These are phyloP conservation scores for Byssochlamys sp. DNA, from an alignment of 2,329 filamentous ascomycete genomes.

Conservation along the genomic window DNA sequence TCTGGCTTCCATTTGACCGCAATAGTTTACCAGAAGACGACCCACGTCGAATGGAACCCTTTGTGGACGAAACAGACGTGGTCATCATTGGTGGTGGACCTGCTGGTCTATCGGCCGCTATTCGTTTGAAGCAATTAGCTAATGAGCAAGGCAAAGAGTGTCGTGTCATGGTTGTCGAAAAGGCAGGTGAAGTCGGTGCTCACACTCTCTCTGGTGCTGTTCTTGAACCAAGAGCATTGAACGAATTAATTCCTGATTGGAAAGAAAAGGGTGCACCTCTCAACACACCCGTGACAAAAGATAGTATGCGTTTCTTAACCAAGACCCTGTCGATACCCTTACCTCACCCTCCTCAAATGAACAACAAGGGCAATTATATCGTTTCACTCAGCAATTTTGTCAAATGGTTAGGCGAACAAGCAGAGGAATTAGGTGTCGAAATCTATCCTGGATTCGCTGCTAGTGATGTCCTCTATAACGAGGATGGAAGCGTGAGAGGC, in stretches of 20 bases:
- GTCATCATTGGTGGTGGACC: too few species aligned
- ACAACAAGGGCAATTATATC: slow-evolving; percentile 96
- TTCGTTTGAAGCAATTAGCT: slow-evolving; percentile 87
- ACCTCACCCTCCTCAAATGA: slow-evolving; percentile 89
- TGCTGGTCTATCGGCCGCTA: slow-evolving; percentile 82
- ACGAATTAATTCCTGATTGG: slow-evolving; percentile 91
- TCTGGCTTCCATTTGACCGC: too few species aligned
- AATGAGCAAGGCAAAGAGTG: slow-evolving; percentile 94
- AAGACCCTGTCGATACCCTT: slow-evolving; percentile 68
- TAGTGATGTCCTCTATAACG: slow-evolving; percentile 76
- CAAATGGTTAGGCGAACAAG: slow-evolving; percentile 89
- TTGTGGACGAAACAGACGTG: too few species aligned
- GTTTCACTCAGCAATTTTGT: slow-evolving; percentile 88
- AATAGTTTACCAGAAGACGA: too few species aligned
- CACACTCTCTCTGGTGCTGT: slow-evolving; percentile 95
- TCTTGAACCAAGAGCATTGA: slow-evolving; percentile 75
- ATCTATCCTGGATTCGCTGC: slow-evolving; percentile 94
- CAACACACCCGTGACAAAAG: slow-evolving; percentile 71
- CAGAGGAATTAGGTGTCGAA: slow-evolving; percentile 93
- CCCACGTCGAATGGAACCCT: too few species aligned
- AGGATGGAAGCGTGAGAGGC: slow-evolving; percentile 80
- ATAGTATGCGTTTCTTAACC: slow-evolving; percentile 91
- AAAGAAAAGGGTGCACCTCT: slow-evolving; percentile 76
- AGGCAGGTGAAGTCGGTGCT: slow-evolving; percentile 86
- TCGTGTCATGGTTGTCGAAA: slow-evolving; percentile 82